These are phyloP conservation scores for Cryptococcus neoformans DNA, from an alignment of 1,284 basidiomycete species.

Conservation along the genomic window DNA sequence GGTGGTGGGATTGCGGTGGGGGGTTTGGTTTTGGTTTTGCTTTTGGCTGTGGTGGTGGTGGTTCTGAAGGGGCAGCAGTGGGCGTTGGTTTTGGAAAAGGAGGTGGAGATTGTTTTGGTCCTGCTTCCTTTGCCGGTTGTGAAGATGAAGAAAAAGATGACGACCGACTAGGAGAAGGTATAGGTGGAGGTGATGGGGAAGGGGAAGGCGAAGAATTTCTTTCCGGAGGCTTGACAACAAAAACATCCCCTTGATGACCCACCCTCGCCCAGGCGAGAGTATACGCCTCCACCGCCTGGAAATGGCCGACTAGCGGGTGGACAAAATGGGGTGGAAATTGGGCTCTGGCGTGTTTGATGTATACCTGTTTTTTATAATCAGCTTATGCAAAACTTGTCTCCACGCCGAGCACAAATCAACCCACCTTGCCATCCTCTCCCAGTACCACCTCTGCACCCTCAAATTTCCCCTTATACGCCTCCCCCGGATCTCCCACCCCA, in stretches of 20 bases:
- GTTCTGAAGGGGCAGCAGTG: too few species aligned
- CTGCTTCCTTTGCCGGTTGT: too few species aligned
- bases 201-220: too few species aligned
- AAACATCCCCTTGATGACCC: slow-evolving; percentile 16
- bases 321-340: background rate
- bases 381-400: slow-evolving; percentile 8
- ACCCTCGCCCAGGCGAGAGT: slow-evolving; percentile 13
- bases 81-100: too few species aligned
- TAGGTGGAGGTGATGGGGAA: too few species aligned
- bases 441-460: slow-evolving; percentile 15
- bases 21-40: too few species aligned
- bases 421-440: slow-evolving; percentile 14
- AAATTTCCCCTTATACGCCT: slow-evolving; percentile 13
- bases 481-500: background rate
- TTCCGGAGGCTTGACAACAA: slow-evolving; percentile 7
- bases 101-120: too few species aligned
- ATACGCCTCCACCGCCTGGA: background rate
- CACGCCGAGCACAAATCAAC: background rate
- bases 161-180: too few species aligned
- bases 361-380: slow-evolving; percentile 8
- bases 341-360: background rate
- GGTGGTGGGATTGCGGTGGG: too few species aligned
- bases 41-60: too few species aligned
- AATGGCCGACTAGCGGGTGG: background rate
- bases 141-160: too few species aligned